Evolutionary conservation across 202 grass and related monocot species (phyloP).

Genomic region (Zoysia matrella): DNA sequence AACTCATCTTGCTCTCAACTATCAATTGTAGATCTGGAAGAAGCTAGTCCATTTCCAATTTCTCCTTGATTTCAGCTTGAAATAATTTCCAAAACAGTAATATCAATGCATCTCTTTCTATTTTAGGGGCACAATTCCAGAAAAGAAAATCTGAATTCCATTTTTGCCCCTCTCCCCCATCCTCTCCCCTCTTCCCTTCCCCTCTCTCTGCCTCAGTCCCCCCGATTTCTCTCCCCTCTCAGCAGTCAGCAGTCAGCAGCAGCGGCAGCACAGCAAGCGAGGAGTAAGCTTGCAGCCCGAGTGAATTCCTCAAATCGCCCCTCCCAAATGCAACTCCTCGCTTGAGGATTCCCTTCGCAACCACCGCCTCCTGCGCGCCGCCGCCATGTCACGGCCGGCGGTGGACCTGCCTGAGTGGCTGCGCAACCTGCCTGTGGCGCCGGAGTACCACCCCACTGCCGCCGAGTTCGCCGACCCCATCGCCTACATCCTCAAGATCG

Average conservation of each 20-base stretch:
- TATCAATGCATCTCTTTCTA: not conserved
- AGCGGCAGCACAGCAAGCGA: slow-evolving; percentile 37
- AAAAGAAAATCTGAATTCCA: not conserved
- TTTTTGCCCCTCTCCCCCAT: slow-evolving; percentile 14
- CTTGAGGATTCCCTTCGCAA: slow-evolving; percentile 35
- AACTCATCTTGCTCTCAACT: not conserved
- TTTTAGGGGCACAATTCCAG: not conserved
- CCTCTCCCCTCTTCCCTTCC: not conserved
- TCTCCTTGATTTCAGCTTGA: not conserved
- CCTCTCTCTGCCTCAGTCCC: not conserved
- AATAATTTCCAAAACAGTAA: not conserved
- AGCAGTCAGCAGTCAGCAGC: slow-evolving; percentile 23
- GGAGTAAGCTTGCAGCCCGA: slow-evolving; percentile 25
- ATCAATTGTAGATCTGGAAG: not conserved
- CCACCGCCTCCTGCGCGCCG: slow-evolving; percentile 30
- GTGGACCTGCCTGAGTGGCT: slow-evolving; percentile 79
- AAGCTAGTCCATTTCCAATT: not conserved
- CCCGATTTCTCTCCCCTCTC: slow-evolving; percentile 31
- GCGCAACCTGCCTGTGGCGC: slow-evolving; percentile 78
- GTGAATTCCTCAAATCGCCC: slow-evolving; percentile 53
- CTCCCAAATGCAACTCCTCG: slow-evolving; percentile 49
- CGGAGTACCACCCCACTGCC: slow-evolving; percentile 79
- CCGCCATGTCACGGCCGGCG: slow-evolving; percentile 47
- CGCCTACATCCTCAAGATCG: slow-evolving; percentile 98
- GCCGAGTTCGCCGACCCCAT: slow-evolving; percentile 90